Percentiles rank a stretch among this genome's conserved stretches.
phyloP scores from a whole-genome alignment of 228 moss, liverwort and hornwort genomes.

The Sphagnum fallax region DNA sequence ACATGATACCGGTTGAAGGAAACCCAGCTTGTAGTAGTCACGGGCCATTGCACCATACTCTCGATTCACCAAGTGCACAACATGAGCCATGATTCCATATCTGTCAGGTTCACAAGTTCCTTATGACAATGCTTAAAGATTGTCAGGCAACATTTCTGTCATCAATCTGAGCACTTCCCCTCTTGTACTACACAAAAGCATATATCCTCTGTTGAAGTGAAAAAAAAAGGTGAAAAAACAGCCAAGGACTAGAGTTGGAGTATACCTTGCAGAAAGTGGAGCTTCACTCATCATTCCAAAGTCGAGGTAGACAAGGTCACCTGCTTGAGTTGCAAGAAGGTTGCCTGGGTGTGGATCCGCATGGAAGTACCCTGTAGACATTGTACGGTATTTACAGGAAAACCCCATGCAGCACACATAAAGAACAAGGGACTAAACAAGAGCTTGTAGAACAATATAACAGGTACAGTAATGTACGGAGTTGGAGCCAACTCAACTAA shows the following conservation, averaged over 20 bases:
- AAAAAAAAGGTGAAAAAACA: too few relatives aligned
- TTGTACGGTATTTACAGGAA: background rate
- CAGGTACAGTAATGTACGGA: too few relatives aligned
- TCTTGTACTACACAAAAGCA: too few relatives aligned
- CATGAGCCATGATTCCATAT: slow-evolving; percentile 67
- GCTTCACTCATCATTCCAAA: slow-evolving; percentile 81
- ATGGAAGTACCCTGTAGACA: slow-evolving; percentile 54
- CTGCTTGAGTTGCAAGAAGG: slow-evolving; percentile 47
- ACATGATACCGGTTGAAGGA: slow-evolving; percentile 30
- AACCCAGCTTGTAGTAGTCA: slow-evolving; percentile 59
- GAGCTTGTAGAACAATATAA: too few relatives aligned
- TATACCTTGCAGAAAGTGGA: slow-evolving; percentile 54
- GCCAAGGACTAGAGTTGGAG: background rate
- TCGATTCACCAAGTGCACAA: slow-evolving; percentile 68
- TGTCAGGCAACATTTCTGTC: background rate
- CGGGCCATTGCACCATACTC: slow-evolving; percentile 70
- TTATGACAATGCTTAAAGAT: background rate
- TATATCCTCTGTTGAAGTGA: too few relatives aligned
- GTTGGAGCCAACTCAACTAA: slow-evolving; percentile 3
- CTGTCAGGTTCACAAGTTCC: slow-evolving; percentile 9
- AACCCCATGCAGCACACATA: background rate
- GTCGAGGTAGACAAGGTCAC: slow-evolving; percentile 65
- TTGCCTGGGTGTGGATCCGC: slow-evolving; percentile 70
- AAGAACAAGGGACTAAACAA: too few relatives aligned
- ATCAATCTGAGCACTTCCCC: too few relatives aligned